A percentile compares a stretch with the other conserved stretches of the same genome.
phyloP scores from a whole-genome alignment of 352 stramenopile species.

The Globisporangium alternatum region DNA sequence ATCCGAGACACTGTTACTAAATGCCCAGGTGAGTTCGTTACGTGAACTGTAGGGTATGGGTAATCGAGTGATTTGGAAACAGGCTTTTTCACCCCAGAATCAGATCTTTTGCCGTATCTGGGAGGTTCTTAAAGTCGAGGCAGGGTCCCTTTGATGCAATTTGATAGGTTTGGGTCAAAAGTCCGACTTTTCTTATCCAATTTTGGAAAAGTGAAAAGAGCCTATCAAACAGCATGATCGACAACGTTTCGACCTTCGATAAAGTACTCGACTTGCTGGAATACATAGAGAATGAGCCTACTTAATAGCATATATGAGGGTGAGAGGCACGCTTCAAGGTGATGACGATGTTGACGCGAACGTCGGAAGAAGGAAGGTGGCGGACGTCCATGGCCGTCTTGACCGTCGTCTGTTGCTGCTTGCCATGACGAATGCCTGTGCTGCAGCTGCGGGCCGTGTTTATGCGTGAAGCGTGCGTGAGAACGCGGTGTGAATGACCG shows the following conservation, averaged over 20 bases:
- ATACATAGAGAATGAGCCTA: not conserved
- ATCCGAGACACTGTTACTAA: no score
- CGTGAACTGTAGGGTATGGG: no score
- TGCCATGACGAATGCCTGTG: not conserved
- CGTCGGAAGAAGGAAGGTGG: slow-evolving; percentile 1
- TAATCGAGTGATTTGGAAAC: no score
- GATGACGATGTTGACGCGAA: not conserved
- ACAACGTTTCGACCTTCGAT: not conserved
- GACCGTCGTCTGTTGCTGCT: not conserved
- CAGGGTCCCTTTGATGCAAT: no score
- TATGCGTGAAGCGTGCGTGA: no score
- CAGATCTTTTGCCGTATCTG: no score
- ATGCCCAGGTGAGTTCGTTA: no score
- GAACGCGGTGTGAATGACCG: not conserved
- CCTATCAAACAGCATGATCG: not conserved
- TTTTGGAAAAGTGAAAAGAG: not conserved
- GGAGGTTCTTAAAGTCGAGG: no score
- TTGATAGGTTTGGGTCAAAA: no score
- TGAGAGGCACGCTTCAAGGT: not conserved
- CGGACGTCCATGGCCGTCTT: not conserved
- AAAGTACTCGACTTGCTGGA: not conserved
- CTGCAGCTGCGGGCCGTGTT: not conserved
- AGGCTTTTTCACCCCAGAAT: no score
- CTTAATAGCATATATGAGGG: not conserved
- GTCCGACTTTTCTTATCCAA: no score